Evolutionary conservation across 257 asterid genomes (phyloP), one percentile per base, ranked within the genome.

Genomic region (Ocimum tenuiflorum): DNA sequence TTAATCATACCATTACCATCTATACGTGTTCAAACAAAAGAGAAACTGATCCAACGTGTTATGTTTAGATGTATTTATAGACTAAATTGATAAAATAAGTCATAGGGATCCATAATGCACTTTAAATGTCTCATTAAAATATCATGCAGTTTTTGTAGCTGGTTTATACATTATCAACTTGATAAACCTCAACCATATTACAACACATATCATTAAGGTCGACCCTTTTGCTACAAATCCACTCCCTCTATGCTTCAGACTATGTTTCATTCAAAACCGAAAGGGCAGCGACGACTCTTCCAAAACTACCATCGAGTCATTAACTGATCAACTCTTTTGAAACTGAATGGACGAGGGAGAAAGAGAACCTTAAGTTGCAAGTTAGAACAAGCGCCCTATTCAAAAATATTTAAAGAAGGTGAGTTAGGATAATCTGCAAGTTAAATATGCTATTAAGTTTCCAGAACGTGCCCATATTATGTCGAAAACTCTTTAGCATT

Each of bases 321-420:
- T 4, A 24, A 24, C 1, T 24, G 1, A 24, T 24, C 31, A 1
- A 4, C 27, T n/a, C n/a, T n/a, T n/a, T n/a, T n/a, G n/a, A n/a
- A n/a, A n/a, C n/a, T n/a, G n/a, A n/a, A n/a, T n/a, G n/a, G n/a
- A n/a, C n/a, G n/a, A n/a, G n/a, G n/a, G n/a, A n/a, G 2, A 4
- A 27, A 27, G 31, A 27, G 4, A 27, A 27, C 31, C 24, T 27
- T 36, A 41, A 39, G 8, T 18, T 23, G 27, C 11, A 8, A 27
- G 38, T 46, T 12, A 4, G 64, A 20, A 35, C 58, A 31, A 48
- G 69, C 41, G 65, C 49, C 73, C 72, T 64, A 73, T 43, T 22
- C 27, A 52, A 22, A 46, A 31, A 22, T 23, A n/a, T 2, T 15
- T 33, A 52, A 68, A 35, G 20, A 38, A 13, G 9, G 45, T 2